phyloP scores from a whole-genome alignment of 1,284 basidiomycete genomes.

The Pseudozyma flocculosa region DNA sequence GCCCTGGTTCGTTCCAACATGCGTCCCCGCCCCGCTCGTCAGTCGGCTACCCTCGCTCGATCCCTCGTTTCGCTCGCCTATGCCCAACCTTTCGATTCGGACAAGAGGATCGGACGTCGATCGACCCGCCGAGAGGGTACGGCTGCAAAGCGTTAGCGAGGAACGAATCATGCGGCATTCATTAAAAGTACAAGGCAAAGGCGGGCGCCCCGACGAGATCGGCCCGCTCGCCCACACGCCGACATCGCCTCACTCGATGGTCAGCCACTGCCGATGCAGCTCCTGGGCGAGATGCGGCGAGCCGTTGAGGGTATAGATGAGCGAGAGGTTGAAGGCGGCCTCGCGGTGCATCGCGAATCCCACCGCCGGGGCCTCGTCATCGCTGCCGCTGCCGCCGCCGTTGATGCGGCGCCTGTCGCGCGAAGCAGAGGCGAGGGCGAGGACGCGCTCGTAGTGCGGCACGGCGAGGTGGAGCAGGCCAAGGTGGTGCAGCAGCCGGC shows the following conservation, averaged over 20 bases:
- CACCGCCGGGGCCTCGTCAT: not conserved
- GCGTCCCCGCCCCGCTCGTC: too few relatives aligned
- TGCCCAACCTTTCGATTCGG: too few relatives aligned
- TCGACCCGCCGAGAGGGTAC: too few relatives aligned
- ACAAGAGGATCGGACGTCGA: too few relatives aligned
- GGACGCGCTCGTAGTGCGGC: conserved; percentile 38
- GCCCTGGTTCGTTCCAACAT: too few relatives aligned
- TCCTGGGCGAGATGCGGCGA: conserved; percentile 16
- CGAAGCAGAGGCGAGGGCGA: conserved; percentile 11
- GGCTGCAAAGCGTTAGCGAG: too few relatives aligned
- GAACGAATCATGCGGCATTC: too few relatives aligned
- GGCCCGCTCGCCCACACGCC: too few relatives aligned
- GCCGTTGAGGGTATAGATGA: conserved; percentile 42
- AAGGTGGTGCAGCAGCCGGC: conserved; percentile 83
- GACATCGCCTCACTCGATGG: conserved; percentile 11
- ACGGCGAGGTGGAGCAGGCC: conserved; percentile 47
- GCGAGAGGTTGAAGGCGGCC: conserved; percentile 49
- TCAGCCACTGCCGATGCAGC: conserved; percentile 31
- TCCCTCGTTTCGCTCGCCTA: too few relatives aligned
- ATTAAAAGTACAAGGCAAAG: too few relatives aligned
- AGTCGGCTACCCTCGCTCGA: too few relatives aligned
- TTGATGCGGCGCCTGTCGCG: not conserved
- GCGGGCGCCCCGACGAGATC: too few relatives aligned
- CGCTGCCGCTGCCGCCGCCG: not conserved
- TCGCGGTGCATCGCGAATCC: conserved; percentile 37